A percentile compares a stretch with the other conserved stretches of the same genome.
Evolutionary conservation across 805 yeast species (phyloP).

Genomic region (Wickerhamiella cacticola): DNA sequence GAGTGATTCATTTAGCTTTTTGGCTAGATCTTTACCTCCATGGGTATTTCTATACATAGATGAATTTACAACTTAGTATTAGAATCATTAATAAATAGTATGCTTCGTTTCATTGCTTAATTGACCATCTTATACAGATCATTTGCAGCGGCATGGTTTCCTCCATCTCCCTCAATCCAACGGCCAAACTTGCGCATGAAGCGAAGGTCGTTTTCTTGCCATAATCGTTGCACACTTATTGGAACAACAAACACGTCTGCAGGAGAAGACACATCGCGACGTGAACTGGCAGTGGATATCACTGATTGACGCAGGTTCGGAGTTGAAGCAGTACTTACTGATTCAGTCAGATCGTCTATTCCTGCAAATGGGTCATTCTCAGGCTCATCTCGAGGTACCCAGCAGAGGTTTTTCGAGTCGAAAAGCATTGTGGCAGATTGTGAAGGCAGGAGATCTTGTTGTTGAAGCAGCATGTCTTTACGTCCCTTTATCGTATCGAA

Average conservation of each 20-base stretch:
- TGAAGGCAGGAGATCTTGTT: neutral
- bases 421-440: conserved; percentile 20
- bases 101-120: too few species aligned
- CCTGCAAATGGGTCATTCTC: conserved; percentile 23
- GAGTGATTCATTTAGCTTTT: too few species aligned
- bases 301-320: conserved; percentile 6
- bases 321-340: conserved; percentile 9
- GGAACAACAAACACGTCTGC: conserved; percentile 21
- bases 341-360: conserved; percentile 17
- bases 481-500: conserved; percentile 17
- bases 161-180: conserved; percentile 23
- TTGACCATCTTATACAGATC: conserved; percentile 24
- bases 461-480: conserved; percentile 17
- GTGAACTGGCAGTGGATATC: conserved; percentile 13
- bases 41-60: too few species aligned
- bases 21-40: too few species aligned
- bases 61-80: neutral
- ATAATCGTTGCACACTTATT: conserved; percentile 15
- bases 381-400: conserved; percentile 17
- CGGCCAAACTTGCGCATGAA: conserved; percentile 25
- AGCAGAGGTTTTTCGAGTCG: conserved; percentile 20
- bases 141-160: conserved; percentile 14
- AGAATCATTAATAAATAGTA: too few species aligned
- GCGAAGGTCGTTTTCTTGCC: conserved; percentile 23
- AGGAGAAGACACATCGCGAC: conserved; percentile 18